Conservation (phyloP, 2,329 filamentous ascomycete genomes). For the Colletotrichum acutatum region DNA sequence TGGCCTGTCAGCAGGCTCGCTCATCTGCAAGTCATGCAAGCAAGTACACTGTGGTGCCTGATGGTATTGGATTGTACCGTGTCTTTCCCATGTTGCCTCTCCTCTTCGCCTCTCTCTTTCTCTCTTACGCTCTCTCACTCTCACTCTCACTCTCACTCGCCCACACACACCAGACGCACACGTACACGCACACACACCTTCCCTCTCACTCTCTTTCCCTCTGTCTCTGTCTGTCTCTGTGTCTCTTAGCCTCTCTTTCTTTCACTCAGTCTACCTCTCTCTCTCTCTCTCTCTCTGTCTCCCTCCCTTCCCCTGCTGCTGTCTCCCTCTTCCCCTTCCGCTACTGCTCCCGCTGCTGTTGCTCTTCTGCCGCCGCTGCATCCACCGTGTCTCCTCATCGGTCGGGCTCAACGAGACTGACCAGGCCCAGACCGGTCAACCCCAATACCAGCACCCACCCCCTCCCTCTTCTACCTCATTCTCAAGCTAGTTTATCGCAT, state of each 20-base stretch:
- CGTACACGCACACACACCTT: not conserved
- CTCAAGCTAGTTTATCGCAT: not conserved
- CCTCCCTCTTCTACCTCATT: not conserved
- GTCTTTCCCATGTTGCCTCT: constrained; percentile 30
- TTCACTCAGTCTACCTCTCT: not conserved
- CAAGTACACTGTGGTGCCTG: constrained; percentile 31
- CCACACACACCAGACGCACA: not conserved
- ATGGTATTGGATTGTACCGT: constrained; percentile 18
- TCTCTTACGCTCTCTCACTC: not conserved
- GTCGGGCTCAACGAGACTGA: constrained; percentile 28
- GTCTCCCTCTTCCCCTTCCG: not conserved
- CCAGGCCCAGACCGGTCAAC: constrained; percentile 28
- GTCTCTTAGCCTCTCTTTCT: not conserved
- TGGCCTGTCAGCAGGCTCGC: constrained; percentile 12
- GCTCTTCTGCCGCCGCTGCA: not conserved
- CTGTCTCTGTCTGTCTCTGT: not conserved
- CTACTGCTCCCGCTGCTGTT: not conserved
- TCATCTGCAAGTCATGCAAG: constrained; percentile 27
- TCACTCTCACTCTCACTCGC: not conserved
- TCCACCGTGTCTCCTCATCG: constrained; percentile 21
- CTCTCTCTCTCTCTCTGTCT: not conserved
- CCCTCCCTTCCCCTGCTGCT: not conserved
- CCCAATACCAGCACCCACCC: constrained; percentile 2
- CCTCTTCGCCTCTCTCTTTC: not conserved
- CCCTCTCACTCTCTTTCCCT: not conserved